Evolutionary conservation across 2,329 filamentous ascomycete genomes (phyloP), one percentile per base, ranked within the genome.

Genomic region (Chaetomium strumarium): DNA sequence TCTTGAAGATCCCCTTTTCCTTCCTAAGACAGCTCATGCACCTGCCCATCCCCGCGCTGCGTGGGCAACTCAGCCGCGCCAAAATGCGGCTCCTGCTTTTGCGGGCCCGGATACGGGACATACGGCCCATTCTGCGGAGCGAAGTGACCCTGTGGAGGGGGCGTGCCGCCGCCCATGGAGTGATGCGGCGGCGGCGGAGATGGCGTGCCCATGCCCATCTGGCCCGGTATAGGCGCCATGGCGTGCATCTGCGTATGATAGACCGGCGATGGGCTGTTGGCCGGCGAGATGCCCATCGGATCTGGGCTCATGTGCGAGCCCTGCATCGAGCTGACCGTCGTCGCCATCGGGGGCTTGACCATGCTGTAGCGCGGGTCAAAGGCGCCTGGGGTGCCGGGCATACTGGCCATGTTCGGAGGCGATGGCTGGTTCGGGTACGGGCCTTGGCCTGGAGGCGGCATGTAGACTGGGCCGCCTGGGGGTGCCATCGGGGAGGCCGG

Each of bases 1-100:
- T 7, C 7, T 24, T 7, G 24, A 4, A n/a, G n/a, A 24, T 24
- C 24, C 24, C 24, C 7, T 24, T 24, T 7, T 24, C 39, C 36
- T n/a, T n/a, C 16, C 17, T 38, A 55, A n/a, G 46, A 43, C 45
- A 53, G 13, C 51, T 56, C 56, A 46, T 58, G 51, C 24, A 56
- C 40, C 51, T 58, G 51, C 14, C 56, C 56, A 33, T 58, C 56
- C 10, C 56, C 51, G 12, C 46, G 34, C 40, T 58, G 56, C 16
- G 53, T 56, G 0, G 53, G 40, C 39, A 58, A n/a, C 46, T 58
- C 56, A 10, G 31, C 51, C 2, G 43, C 37, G 5, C 36, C 31
- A 7, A 40, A 45, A 5, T 46, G 34, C 30, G 19, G 39, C 20
- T 34, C 16, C 24, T 52, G 48, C 11, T 11, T n/a, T 16, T 34